Evolutionary conservation across 176 grass and related monocot genomes (phyloP).

Genomic region (Bothriochloa decipiens): DNA sequence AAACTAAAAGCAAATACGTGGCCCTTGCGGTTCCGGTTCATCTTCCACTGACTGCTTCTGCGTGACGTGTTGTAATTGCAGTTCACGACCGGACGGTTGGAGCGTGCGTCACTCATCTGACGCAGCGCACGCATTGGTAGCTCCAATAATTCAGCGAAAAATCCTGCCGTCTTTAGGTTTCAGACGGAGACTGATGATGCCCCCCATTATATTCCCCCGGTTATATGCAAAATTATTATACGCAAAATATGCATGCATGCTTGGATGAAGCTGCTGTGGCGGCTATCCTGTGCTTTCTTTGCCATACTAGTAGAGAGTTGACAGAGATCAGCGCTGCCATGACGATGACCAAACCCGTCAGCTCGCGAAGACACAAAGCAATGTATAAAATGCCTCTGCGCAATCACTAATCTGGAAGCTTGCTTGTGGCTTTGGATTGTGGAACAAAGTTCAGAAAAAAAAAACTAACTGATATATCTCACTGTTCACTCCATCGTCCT

Average conservation of each 20-base stretch:
- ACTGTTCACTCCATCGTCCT: too few species aligned
- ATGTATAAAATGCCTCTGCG: neutral
- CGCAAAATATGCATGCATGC: too few species aligned
- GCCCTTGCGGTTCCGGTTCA: too few species aligned
- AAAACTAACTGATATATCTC: neutral
- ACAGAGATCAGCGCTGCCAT: neutral
- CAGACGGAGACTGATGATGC: slow-evolving; percentile 18
- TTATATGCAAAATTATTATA: too few species aligned
- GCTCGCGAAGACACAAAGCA: neutral
- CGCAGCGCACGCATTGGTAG: neutral
- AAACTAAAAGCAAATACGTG: neutral
- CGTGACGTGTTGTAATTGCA: neutral
- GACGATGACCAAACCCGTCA: neutral
- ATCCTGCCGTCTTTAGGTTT: neutral
- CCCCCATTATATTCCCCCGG: neutral
- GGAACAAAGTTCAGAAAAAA: neutral
- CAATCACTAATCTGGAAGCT: neutral
- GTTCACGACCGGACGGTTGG: neutral
- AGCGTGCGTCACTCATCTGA: neutral
- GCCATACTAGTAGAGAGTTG: neutral
- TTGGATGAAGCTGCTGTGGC: neutral
- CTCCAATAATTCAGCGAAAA: neutral
- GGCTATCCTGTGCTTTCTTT: neutral
- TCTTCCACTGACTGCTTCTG: neutral
- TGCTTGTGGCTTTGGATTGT: neutral